These are phyloP conservation scores for Diaporthe sp. DNA, from an alignment of 2,329 filamentous ascomycete genomes.

Conservation along the genomic window DNA sequence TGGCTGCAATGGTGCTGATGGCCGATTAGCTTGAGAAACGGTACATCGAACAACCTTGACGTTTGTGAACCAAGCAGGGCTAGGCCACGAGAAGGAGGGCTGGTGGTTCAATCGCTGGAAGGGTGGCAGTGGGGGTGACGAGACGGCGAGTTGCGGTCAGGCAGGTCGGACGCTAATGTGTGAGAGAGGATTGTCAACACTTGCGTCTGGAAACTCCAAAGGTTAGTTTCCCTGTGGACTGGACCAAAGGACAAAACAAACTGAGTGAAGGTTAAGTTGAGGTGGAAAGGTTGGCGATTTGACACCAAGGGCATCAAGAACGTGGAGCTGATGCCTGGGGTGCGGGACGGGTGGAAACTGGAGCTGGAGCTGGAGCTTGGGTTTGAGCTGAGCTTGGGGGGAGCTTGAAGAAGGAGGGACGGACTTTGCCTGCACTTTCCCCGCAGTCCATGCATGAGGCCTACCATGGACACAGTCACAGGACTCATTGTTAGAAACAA, in stretches of 20 bases:
- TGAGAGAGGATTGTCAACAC: too few relatives aligned
- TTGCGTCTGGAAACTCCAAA: too few relatives aligned
- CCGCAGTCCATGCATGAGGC: background rate
- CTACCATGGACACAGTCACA: background rate
- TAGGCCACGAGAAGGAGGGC: too few relatives aligned
- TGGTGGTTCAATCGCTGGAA: background rate
- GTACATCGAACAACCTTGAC: too few relatives aligned
- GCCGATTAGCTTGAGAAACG: rapidly evolving
- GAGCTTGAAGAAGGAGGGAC: background rate
- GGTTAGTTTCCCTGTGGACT: too few relatives aligned
- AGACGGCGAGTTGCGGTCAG: background rate
- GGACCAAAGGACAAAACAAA: background rate
- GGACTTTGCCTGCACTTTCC: background rate
- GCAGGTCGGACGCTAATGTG: background rate
- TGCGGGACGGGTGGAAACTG: background rate
- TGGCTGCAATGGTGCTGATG: background rate
- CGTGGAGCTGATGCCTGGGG: background rate
- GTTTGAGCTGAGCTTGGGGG: background rate
- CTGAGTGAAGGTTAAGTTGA: background rate
- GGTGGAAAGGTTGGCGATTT: background rate
- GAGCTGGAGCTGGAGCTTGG: background rate
- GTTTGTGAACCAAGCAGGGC: too few relatives aligned
- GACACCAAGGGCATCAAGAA: too few relatives aligned
- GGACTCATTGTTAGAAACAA: background rate
- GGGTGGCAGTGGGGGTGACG: background rate